Evolutionary conservation across 352 stramenopile genomes (phyloP).

Genomic region (Phytophthora uliginosa): DNA sequence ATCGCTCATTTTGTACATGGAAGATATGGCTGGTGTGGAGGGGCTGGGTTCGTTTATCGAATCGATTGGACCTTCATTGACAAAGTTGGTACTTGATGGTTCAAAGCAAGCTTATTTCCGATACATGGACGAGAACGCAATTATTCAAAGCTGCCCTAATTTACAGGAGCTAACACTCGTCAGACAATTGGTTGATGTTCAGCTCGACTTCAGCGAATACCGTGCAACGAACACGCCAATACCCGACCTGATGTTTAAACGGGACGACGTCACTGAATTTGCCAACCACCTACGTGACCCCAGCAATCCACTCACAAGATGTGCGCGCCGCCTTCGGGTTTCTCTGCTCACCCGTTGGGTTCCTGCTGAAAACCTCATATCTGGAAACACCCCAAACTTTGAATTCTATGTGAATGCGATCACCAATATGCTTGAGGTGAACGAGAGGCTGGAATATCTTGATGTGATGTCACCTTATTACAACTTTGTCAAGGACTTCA

Average conservation of each 20-base stretch:
- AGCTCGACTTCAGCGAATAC: slow-evolving; percentile 18
- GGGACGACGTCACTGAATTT: not conserved
- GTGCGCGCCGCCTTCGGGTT: not conserved
- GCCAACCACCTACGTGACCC: not conserved
- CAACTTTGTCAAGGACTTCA: not conserved
- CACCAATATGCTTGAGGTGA: not conserved
- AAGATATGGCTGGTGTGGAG: not conserved
- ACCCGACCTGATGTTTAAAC: not conserved
- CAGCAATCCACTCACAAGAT: slow-evolving; percentile 7
- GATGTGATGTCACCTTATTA: not conserved
- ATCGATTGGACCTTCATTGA: not conserved
- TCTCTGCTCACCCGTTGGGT: not conserved
- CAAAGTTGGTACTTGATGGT: not conserved
- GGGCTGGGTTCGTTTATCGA: not conserved
- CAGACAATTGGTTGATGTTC: not conserved
- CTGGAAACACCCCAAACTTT: not conserved
- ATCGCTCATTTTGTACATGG: not conserved
- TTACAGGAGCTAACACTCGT: slow-evolving; percentile 8
- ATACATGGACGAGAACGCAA: slow-evolving; percentile 1
- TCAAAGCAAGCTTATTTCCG: not conserved
- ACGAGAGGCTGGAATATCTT: slow-evolving; percentile 5
- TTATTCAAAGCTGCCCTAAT: slow-evolving; percentile 16
- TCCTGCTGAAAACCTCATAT: not conserved
- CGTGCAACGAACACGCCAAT: not conserved
- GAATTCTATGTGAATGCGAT: slow-evolving; percentile 3